A percentile compares a stretch with the other conserved stretches of the same genome.
Conservation (phyloP, 2,329 filamentous ascomycete species). For the Zopfia rhizophila region DNA sequence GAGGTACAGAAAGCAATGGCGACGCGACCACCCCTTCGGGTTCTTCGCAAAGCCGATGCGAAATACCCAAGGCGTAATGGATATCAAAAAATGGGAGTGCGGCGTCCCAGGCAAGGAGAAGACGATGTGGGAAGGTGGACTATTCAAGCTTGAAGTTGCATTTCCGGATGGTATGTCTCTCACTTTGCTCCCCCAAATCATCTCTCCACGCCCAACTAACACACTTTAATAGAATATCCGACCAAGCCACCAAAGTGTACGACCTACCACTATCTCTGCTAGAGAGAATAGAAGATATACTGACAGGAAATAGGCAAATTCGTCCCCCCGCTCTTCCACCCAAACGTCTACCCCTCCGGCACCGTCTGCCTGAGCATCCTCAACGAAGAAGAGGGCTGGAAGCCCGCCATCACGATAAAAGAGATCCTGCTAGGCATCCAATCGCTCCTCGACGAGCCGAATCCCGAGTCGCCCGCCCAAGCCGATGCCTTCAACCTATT, state of each 20-base stretch:
- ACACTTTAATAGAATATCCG: slow-evolving; percentile 79
- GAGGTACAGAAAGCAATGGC: slow-evolving; percentile 85
- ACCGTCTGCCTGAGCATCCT: slow-evolving; percentile 97
- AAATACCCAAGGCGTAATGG: slow-evolving; percentile 80
- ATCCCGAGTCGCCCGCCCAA: slow-evolving; percentile 95
- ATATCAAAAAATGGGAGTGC: slow-evolving; percentile 96
- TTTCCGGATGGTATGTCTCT: slow-evolving; percentile 85
- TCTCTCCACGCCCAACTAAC: slow-evolving; percentile 6
- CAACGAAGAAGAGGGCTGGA: slow-evolving; percentile 99
- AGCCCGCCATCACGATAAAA: slow-evolving; percentile 97
- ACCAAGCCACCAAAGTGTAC: slow-evolving; percentile 99
- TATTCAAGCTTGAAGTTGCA: slow-evolving; percentile 92
- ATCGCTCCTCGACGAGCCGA: slow-evolving; percentile 93
- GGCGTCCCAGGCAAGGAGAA: slow-evolving; percentile 95
- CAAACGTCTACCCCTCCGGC: slow-evolving; percentile 97
- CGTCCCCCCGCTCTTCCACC: slow-evolving; percentile 93
- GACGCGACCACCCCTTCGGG: slow-evolving; percentile 94
- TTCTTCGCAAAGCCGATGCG: slow-evolving; percentile 93
- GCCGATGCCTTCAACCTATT: slow-evolving; percentile 97
- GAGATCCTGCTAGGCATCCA: slow-evolving; percentile 97
- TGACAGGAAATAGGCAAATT: slow-evolving; percentile 80
- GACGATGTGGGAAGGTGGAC: slow-evolving; percentile 96
- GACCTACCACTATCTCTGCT: slow-evolving; percentile 43
- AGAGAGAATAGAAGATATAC: slow-evolving; percentile 14
- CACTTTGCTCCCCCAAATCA: slow-evolving; percentile 3